phyloP scores from a whole-genome alignment of 1,284 basidiomycete species.

The Takashimella koratensis region DNA sequence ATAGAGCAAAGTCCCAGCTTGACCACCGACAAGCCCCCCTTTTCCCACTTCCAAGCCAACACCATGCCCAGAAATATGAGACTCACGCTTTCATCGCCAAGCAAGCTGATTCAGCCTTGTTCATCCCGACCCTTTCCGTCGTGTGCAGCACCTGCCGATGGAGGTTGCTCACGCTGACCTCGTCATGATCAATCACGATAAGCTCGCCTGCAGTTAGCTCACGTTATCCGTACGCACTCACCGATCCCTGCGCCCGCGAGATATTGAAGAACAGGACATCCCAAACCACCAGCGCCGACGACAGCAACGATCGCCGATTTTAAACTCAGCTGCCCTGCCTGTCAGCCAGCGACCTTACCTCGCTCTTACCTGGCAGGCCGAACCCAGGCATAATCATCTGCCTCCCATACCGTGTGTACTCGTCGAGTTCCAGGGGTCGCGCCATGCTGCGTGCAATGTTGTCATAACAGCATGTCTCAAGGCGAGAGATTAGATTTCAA shows the following conservation, averaged over 20 bases:
- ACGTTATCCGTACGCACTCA: constrained; percentile 42
- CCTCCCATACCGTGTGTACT: constrained; percentile 88
- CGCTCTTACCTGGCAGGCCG: constrained; percentile 66
- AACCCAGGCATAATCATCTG: constrained; percentile 95
- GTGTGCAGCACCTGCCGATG: constrained; percentile 90
- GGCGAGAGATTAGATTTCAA: too few species aligned
- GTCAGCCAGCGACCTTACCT: constrained; percentile 1
- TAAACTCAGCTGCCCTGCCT: constrained; percentile 75
- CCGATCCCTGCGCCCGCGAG: constrained; percentile 89
- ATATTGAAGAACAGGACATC: constrained; percentile 93
- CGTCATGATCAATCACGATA: constrained; percentile 86
- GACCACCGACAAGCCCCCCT: background rate
- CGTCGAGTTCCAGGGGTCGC: constrained; percentile 45
- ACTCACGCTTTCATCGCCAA: constrained; percentile 61
- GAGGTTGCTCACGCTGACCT: constrained; percentile 86
- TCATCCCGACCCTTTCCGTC: constrained; percentile 70
- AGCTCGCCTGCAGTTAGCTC: constrained; percentile 49
- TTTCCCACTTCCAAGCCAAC: too few species aligned
- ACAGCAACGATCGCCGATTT: constrained; percentile 73
- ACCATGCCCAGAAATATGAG: background rate
- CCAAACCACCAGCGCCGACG: constrained; percentile 91
- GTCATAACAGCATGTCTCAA: too few species aligned
- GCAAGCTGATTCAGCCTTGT: constrained; percentile 79
- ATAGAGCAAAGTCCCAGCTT: too few species aligned
- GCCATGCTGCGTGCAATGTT: too few species aligned